Conservation (phyloP, 164 flowering plant species). For the Vitis cinerea region DNA sequence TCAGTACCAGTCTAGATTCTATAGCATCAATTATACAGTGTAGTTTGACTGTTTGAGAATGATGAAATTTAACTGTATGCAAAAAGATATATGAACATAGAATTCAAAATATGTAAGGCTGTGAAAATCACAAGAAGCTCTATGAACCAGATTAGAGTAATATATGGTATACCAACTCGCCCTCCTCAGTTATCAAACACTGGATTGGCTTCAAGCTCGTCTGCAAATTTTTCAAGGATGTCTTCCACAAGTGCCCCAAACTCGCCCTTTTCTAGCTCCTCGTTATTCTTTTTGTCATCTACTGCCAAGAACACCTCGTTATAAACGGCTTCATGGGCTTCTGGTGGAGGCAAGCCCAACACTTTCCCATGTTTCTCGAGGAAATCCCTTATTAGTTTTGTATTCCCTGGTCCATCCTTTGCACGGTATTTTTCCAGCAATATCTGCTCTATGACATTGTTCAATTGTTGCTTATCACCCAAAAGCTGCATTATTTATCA, state of each 20-base stretch:
- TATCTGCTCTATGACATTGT: slow-evolving; percentile 33
- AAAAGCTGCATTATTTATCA: slow-evolving; percentile 46
- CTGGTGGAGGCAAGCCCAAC: slow-evolving; percentile 53
- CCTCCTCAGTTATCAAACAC: slow-evolving; percentile 28
- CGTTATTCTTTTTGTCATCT: slow-evolving; percentile 15
- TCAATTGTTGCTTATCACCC: slow-evolving; percentile 45
- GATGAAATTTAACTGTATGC: background rate
- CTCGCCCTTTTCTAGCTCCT: slow-evolving; percentile 28
- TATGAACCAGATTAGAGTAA: background rate
- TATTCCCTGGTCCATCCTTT: slow-evolving; percentile 15
- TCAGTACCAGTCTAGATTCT: background rate
- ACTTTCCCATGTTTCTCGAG: slow-evolving; percentile 46
- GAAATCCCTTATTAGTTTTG: slow-evolving; percentile 30
- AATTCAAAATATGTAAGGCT: background rate
- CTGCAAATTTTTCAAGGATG: slow-evolving; percentile 49
- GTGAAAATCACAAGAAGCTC: background rate
- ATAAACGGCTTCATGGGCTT: slow-evolving; percentile 53
- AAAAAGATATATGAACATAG: background rate
- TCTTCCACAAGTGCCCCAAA: slow-evolving; percentile 38
- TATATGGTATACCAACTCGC: background rate
- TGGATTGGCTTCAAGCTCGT: slow-evolving; percentile 57
- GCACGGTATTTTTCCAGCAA: slow-evolving; percentile 12
- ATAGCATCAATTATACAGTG: background rate
- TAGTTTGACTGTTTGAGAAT: background rate
- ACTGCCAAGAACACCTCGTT: slow-evolving; percentile 53